These are phyloP conservation scores for Aspergillus terreus DNA, from an alignment of 2,329 filamentous ascomycete species.

Conservation along the genomic window DNA sequence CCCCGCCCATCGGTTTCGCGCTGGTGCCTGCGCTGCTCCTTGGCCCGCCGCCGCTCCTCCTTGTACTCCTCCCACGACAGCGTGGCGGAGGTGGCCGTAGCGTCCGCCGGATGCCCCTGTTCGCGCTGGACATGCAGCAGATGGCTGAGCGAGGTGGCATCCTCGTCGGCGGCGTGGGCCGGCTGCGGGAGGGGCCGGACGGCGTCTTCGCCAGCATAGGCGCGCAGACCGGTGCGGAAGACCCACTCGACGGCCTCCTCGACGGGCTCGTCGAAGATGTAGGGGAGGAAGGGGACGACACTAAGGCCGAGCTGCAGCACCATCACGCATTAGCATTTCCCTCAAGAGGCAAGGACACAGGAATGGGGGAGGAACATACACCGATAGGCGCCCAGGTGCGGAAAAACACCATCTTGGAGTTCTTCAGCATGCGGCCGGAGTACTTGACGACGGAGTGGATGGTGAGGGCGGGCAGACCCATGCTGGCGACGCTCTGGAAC, in stretches of 20 bases:
- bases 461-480: constrained; percentile 90
- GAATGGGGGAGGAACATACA: constrained; percentile 50
- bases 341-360: background rate
- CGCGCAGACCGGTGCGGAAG: constrained; percentile 77
- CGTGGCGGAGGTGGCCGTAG: constrained; percentile 10
- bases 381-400: constrained; percentile 90
- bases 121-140: constrained; percentile 18
- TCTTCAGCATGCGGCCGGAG: constrained; percentile 79
- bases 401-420: constrained; percentile 69
- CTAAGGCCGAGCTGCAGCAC: constrained; percentile 56
- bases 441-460: constrained; percentile 93
- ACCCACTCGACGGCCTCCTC: constrained; percentile 86
- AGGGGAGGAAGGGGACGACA: constrained; percentile 78
- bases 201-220: constrained; percentile 63
- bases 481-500: constrained; percentile 86
- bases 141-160: constrained; percentile 19
- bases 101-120: constrained; percentile 10
- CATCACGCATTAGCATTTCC: background rate
- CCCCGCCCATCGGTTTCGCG: constrained; percentile 17
- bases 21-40: constrained; percentile 23
- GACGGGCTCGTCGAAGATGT: constrained; percentile 85
- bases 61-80: constrained; percentile 36
- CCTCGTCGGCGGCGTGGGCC: constrained; percentile 8
- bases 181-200: constrained; percentile 35
- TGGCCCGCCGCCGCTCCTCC: constrained; percentile 23